A percentile compares a stretch with the other conserved stretches of the same genome.
phyloP scores from a whole-genome alignment of 2,329 filamentous ascomycete species.

The Ophiostoma perfectum region DNA sequence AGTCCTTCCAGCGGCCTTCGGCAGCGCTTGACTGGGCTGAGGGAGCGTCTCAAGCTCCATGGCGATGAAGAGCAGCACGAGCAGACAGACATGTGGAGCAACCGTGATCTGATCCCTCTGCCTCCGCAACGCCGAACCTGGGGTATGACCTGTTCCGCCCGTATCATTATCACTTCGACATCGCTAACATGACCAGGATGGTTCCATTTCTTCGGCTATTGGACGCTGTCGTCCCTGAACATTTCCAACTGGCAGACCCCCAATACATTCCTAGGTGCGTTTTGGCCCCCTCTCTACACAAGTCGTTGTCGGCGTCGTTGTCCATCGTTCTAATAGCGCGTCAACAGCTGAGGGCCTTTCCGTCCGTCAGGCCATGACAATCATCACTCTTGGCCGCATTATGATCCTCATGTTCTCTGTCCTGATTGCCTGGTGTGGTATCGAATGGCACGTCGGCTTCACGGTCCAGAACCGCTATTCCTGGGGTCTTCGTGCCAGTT shows the following conservation, averaged over 20 bases:
- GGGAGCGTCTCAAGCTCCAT: constrained; percentile 7
- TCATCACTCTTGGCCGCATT: constrained; percentile 41
- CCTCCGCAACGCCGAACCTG: constrained; percentile 25
- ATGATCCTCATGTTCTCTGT: constrained; percentile 41
- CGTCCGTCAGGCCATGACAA: constrained; percentile 40
- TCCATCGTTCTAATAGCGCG: too few species aligned
- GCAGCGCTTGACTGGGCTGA: constrained; percentile 1
- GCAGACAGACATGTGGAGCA: constrained; percentile 24
- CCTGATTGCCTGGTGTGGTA: constrained; percentile 43
- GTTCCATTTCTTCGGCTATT: constrained; percentile 25
- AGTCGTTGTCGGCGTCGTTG: too few species aligned
- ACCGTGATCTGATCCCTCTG: constrained; percentile 26
- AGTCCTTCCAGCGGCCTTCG: constrained; percentile 4
- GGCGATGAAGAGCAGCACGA: constrained; percentile 21
- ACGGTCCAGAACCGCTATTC: constrained; percentile 46
- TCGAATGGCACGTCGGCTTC: constrained; percentile 48
- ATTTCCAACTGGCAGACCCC: constrained; percentile 24
- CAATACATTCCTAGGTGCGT: constrained; percentile 34
- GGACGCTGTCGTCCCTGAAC: constrained; percentile 23
- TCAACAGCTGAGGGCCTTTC: background rate
- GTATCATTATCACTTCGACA: background rate
- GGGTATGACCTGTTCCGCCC: constrained; percentile 13
- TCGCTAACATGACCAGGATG: constrained; percentile 19
- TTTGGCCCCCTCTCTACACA: constrained; percentile 20
- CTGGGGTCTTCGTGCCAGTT: constrained; percentile 46